These are phyloP conservation scores for Furcasterigmium furcatum DNA, from an alignment of 2,329 filamentous ascomycete species.

Conservation along the genomic window DNA sequence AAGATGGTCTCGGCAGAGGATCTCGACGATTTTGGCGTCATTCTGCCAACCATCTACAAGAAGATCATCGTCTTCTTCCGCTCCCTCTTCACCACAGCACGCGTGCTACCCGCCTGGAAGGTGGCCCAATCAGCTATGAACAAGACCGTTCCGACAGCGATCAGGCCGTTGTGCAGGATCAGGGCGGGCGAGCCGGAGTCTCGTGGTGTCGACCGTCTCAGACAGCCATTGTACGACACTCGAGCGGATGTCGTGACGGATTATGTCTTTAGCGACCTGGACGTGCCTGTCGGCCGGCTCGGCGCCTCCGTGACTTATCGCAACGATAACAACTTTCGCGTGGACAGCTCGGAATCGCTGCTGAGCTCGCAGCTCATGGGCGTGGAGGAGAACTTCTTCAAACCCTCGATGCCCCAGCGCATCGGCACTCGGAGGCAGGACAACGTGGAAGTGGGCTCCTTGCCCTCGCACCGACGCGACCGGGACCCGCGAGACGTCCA, in stretches of 20 bases:
- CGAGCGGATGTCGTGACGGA: constrained; percentile 64
- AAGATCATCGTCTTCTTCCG: constrained; percentile 94
- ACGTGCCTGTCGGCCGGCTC: constrained; percentile 82
- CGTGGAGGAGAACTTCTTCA: constrained; percentile 82
- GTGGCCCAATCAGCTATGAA: constrained; percentile 70
- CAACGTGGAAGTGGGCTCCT: constrained; percentile 63
- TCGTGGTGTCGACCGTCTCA: constrained; percentile 64
- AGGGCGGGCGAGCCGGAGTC: constrained; percentile 55
- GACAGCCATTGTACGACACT: constrained; percentile 64
- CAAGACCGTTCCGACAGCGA: constrained; percentile 63
- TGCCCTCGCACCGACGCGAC: constrained; percentile 60
- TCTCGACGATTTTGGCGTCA: constrained; percentile 55
- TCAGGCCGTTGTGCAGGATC: constrained; percentile 81
- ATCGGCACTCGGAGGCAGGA: constrained; percentile 26
- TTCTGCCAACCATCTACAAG: constrained; percentile 89
- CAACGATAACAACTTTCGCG: constrained; percentile 83
- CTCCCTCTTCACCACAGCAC: constrained; percentile 78
- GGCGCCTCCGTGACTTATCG: constrained; percentile 81
- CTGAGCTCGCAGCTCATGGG: constrained; percentile 93
- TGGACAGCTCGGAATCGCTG: constrained; percentile 87
- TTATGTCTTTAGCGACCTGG: constrained; percentile 78
- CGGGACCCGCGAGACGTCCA: constrained; percentile 56
- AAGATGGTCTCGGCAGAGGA: constrained; percentile 53
- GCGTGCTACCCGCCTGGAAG: constrained; percentile 83
- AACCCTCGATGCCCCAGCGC: constrained; percentile 67